phyloP scores from a whole-genome alignment of 371 early-diverging fungal genomes.

The Syncephalis plumigaleata region DNA sequence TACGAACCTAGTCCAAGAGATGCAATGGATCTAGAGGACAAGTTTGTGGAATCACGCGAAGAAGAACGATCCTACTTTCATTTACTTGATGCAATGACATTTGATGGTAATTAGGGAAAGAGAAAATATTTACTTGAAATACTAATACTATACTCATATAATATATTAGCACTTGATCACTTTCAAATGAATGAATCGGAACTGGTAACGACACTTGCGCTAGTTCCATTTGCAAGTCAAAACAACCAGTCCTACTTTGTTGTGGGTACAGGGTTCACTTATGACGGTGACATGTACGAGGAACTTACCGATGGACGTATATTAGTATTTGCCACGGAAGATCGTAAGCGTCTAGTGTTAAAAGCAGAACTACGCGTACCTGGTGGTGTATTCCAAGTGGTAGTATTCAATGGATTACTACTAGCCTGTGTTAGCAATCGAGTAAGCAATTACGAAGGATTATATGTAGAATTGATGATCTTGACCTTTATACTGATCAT shows the following conservation, averaged over 20 bases:
- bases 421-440: constrained; percentile 33
- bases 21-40: too few relatives aligned
- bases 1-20: too few relatives aligned
- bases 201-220: constrained; percentile 11
- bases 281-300: constrained; percentile 20
- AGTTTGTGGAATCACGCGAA: too few relatives aligned
- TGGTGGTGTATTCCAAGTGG: constrained; percentile 38
- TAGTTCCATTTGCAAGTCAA: constrained; percentile 9
- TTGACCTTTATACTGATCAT: too few relatives aligned
- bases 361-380: constrained; percentile 15
- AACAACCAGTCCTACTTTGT: constrained; percentile 16
- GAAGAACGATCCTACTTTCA: too few relatives aligned
- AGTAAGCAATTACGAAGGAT: constrained; percentile 8
- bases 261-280: constrained; percentile 39
- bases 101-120: neutral
- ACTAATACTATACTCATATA: too few relatives aligned
- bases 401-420: constrained; percentile 23
- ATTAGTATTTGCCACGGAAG: constrained; percentile 20
- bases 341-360: constrained; percentile 16
- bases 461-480: constrained; percentile 5
- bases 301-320: constrained; percentile 42
- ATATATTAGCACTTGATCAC: constrained; percentile 14
- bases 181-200: constrained; percentile 17
- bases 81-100: neutral
- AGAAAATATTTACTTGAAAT: too few relatives aligned